Conservation (phyloP, 2,329 filamentous ascomycete genomes). For the Basipetospora chlamydospora region DNA sequence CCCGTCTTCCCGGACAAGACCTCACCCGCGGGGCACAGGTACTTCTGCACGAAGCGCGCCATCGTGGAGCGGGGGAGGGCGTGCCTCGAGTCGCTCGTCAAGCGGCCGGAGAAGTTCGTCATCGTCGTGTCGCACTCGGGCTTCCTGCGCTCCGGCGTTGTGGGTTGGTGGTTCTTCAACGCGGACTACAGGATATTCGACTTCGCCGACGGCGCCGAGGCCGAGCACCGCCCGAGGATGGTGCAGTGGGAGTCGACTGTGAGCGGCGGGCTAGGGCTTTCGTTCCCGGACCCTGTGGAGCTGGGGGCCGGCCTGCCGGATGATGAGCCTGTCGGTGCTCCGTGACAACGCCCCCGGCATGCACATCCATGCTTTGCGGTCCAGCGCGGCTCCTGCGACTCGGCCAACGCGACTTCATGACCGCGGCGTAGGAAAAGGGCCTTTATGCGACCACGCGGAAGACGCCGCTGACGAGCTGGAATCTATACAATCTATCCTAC, state of each 20-base stretch:
- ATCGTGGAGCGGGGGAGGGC: conserved; percentile 40
- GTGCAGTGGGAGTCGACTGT: conserved; percentile 29
- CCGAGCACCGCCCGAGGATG: conserved; percentile 18
- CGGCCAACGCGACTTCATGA: too few species aligned
- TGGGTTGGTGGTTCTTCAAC: conserved; percentile 42
- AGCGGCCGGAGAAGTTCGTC: conserved; percentile 43
- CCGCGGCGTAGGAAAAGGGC: too few species aligned
- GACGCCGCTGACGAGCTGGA: too few species aligned
- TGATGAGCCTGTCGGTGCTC: conserved; percentile 8
- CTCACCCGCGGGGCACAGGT: conserved; percentile 26
- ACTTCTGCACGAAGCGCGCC: conserved; percentile 36
- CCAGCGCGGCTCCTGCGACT: too few species aligned
- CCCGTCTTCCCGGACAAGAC: conserved; percentile 50
- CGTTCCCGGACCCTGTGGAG: conserved; percentile 19
- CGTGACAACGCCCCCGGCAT: too few species aligned
- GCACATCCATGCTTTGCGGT: too few species aligned
- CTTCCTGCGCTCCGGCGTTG: conserved; percentile 44
- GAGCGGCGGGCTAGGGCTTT: conserved; percentile 21
- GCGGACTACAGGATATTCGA: conserved; percentile 51
- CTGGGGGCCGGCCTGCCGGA: conserved; percentile 25
- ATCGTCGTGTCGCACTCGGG: conserved; percentile 52
- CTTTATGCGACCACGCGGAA: too few species aligned
- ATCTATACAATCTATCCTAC: too few species aligned
- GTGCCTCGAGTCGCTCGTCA: conserved; percentile 32
- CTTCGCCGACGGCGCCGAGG: conserved; percentile 19